Evolutionary conservation across 1,284 basidiomycete genomes (phyloP).

Genomic region (Rhodotorula mucilaginosa): DNA sequence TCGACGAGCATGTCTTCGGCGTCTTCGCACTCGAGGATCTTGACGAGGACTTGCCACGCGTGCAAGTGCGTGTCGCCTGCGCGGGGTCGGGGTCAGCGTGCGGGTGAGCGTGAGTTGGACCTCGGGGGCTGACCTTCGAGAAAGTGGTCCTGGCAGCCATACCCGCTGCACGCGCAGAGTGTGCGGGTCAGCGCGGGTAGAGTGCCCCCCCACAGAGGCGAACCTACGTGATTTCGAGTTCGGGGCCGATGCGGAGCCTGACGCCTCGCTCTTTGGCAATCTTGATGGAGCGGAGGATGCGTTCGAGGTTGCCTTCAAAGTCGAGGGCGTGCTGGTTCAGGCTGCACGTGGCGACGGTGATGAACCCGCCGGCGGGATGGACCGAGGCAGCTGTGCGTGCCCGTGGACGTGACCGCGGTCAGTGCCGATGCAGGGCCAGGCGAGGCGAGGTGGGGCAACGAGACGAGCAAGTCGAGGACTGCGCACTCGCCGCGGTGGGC

Average conservation of each 20-base stretch:
- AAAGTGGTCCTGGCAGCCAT: constrained; percentile 92
- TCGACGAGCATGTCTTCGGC: constrained; percentile 81
- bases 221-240: constrained; percentile 69
- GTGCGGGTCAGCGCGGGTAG: background rate
- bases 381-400: constrained; percentile 1
- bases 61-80: constrained; percentile 89
- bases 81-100: background rate
- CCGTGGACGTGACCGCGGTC: too few relatives aligned
- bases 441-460: too few relatives aligned
- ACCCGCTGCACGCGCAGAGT: constrained; percentile 60
- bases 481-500: too few relatives aligned
- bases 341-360: constrained; percentile 74
- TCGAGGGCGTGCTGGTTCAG: constrained; percentile 96
- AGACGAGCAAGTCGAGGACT: too few relatives aligned
- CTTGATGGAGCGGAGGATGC: constrained; percentile 83
- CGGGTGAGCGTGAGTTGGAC: background rate
- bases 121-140: constrained; percentile 62
- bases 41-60: constrained; percentile 90
- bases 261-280: constrained; percentile 87
- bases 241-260: constrained; percentile 86
- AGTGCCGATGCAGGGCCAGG: too few relatives aligned
- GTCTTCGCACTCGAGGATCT: constrained; percentile 75
- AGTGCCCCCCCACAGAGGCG: too few relatives aligned
- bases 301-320: constrained; percentile 83
- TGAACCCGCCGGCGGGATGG: constrained; percentile 49